Base-by-base conservation (phyloP, 371 early-diverging fungal genomes). In the Saksenaea vasiformis region DNA sequence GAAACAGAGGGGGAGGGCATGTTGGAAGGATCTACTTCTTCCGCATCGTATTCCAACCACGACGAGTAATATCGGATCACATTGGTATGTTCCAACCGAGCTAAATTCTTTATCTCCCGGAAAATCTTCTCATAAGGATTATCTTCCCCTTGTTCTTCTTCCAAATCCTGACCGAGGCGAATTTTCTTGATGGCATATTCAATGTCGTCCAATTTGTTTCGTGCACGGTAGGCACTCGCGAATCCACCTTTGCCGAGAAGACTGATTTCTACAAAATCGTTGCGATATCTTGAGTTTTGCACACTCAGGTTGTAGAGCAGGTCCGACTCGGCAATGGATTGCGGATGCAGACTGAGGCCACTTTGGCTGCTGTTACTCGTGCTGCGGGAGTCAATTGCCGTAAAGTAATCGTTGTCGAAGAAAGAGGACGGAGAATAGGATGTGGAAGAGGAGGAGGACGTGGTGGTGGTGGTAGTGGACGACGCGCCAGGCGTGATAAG, bases 191-290 rank as follows among this genome's bases (percentile, higher is more conserved):
- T 83, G 0, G 98, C 98, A 70, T 97, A 97, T 36, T 89, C 85
- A 17, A 90, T 86, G 10, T 86, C 91, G 67, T 97, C 97, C 54
- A 95, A 70, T 64, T 85, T 84, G 72, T 98, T 92, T 35, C 81
- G 70, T n/a, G 84, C 87, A 47, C 78, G 61, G 71, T 79, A 93
- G 1, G 98, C 99, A 35, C 85, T 87, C 1, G 98, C 99, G 77
- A 97, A 98, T 3, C 98, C 98, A 28, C 99, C 99, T 51, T 87
- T 86, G 10, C 99, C 98, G 8, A 98, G 78, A 34, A 85, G 69
- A 7, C 77, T 69, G 5, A 93, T 64, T 72, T 95, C 92, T 2
- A 83, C 76, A 85, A 95, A 97, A 70, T 97, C 97, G 58, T 90
- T 90, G 14, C 71, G 71, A 72, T 95, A 97, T 5, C 96, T 87